Base-by-base conservation (phyloP, 371 early-diverging fungal genomes). In the Mycotypha africana region DNA sequence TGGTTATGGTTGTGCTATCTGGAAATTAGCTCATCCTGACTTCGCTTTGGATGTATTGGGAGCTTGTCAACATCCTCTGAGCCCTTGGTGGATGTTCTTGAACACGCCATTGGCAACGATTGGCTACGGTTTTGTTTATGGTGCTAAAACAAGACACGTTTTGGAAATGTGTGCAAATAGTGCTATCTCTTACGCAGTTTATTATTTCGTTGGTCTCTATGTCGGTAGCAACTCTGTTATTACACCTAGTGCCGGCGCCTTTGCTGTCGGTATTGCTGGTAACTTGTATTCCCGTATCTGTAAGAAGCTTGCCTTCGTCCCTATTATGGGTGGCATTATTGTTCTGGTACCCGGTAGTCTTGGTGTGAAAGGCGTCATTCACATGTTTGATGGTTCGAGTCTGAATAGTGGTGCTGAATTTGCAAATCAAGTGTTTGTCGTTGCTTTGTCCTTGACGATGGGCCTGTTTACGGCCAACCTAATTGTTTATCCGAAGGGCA, bases 1-100 rank as follows among this genome's bases (percentile, higher is more conserved):
- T 38, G 74, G 79, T 0, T 76, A 89, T 30, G 92, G 92, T 9
- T 58, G 62, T 41, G 51, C 65, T 14, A 47, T 65, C 11, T 64
- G 62, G 56, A 46, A 47, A n/a, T 51, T 52, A 48, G 56, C 39
- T 9, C 56, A 52, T 33, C 60, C 37, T 8, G 55, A 21, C 21
- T 26, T 21, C 4, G 47, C 33, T 26, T 45, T 49, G 4, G 38
- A 24, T 28, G 47, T 57, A 5, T 26, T 54, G 4, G 43, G 38
- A 8, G 58, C 51, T 0, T 67, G 68, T 33, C 47, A 51, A 47
- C 39, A 53, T 2, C 51, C 61, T 0, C 60, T 62, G 2, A 42
- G 45, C 26, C 65, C 65, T 6, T 65, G 53, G 35, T 66, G 61
- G 55, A 66, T 43, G 35, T 60, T 70, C 47, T 38, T 66, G 5